Percentiles rank a stretch among this genome's conserved stretches.
These are phyloP conservation scores for Aspergillus campestris DNA, from an alignment of 495 filamentous ascomycete species.

Conservation along the genomic window DNA sequence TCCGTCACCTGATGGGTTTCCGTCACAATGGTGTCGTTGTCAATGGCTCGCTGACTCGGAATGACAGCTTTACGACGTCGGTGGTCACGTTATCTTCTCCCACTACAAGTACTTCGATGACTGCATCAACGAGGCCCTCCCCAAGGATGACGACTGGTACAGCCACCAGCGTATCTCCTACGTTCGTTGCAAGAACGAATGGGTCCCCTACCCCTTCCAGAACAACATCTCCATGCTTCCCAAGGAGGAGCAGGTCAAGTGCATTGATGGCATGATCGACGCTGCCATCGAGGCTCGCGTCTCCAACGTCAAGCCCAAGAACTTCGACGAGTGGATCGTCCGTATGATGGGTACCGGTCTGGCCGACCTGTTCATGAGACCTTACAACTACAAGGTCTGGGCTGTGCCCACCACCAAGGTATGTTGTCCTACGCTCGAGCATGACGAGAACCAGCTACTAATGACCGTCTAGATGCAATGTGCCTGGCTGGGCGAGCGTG, in stretches of 20 bases:
- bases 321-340: slow-evolving; percentile 98
- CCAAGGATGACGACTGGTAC: slow-evolving; percentile 91
- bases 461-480: slow-evolving; percentile 82
- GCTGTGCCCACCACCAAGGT: slow-evolving; percentile 97
- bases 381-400: slow-evolving; percentile 99
- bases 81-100: slow-evolving; percentile 99
- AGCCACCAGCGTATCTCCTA: slow-evolving; percentile 98
- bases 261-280: slow-evolving; percentile 96
- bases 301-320: slow-evolving; percentile 79
- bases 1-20: too few relatives aligned
- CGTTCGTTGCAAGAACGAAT: slow-evolving; percentile 89
- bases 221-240: slow-evolving; percentile 99
- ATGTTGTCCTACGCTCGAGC: slow-evolving; percentile 12
- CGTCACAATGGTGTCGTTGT: background rate
- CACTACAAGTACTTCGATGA: slow-evolving; percentile 99
- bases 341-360: slow-evolving; percentile 85
- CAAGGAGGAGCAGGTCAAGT: slow-evolving; percentile 92
- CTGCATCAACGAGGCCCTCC: slow-evolving; percentile 92
- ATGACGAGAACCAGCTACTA: background rate
- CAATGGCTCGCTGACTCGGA: slow-evolving; percentile 7
- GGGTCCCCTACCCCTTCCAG: slow-evolving; percentile 99
- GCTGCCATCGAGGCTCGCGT: slow-evolving; percentile 81
- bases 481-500: slow-evolving; percentile 96
- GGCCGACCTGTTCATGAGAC: slow-evolving; percentile 96
- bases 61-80: slow-evolving; percentile 90